Evolutionary conservation across 2,329 filamentous ascomycete genomes (phyloP).

Genomic region (Ilyonectria robusta): DNA sequence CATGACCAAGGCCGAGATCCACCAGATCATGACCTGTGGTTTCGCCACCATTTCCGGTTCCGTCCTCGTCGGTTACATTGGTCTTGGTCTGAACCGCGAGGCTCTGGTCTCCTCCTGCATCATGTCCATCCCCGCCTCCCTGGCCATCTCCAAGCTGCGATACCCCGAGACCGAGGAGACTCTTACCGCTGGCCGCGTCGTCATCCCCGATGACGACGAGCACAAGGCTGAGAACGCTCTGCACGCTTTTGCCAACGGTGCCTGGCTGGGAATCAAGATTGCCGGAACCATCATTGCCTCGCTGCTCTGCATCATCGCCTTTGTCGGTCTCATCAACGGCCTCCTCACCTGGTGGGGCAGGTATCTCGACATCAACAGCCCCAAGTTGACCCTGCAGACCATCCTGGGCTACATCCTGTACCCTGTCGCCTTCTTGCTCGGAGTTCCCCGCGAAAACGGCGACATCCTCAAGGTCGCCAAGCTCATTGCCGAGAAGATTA

Average conservation of each 20-base stretch:
- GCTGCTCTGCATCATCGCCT: slow-evolving; percentile 86
- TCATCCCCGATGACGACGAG: slow-evolving; percentile 85
- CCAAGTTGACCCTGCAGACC: slow-evolving; percentile 78
- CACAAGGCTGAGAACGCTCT: slow-evolving; percentile 83
- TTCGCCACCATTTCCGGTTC: slow-evolving; percentile 94
- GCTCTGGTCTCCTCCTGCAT: slow-evolving; percentile 92
- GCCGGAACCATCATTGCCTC: slow-evolving; percentile 85
- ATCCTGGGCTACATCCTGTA: slow-evolving; percentile 85
- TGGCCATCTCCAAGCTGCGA: slow-evolving; percentile 90
- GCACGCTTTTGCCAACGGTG: slow-evolving; percentile 87
- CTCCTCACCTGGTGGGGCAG: slow-evolving; percentile 87
- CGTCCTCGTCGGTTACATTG: slow-evolving; percentile 88
- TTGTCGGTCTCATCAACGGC: slow-evolving; percentile 81
- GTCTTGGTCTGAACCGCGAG: slow-evolving; percentile 85
- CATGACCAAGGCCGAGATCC: slow-evolving; percentile 88
- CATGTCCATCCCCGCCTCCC: slow-evolving; percentile 94
- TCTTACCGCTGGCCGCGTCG: slow-evolving; percentile 84
- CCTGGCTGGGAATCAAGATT: slow-evolving; percentile 89
- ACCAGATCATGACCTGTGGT: slow-evolving; percentile 93
- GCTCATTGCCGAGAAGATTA: slow-evolving; percentile 87
- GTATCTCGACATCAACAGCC: slow-evolving; percentile 81
- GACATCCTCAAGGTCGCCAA: slow-evolving; percentile 80
- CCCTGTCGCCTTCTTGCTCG: slow-evolving; percentile 84
- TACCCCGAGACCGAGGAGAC: slow-evolving; percentile 92
- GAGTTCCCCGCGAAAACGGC: slow-evolving; percentile 72